Evolutionary conservation across 495 filamentous ascomycete species (phyloP), one percentile per base, ranked within the genome.

Genomic region (Trichocladium uniseriatum): DNA sequence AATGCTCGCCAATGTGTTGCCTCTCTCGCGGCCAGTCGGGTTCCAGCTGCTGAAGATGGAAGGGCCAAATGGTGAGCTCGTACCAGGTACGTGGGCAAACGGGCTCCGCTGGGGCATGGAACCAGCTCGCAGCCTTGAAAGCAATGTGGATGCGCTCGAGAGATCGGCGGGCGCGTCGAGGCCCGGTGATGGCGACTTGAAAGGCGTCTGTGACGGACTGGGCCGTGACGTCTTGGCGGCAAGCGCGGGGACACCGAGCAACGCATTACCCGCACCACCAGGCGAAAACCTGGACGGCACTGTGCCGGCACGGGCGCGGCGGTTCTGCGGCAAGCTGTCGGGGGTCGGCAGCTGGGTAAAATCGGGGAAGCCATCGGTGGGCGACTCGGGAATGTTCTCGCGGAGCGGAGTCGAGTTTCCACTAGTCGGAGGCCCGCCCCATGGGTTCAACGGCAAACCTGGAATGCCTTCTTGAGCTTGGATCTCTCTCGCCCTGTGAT

Each of bases 381-480:
- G 89, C n/a, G 89, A 94, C 70, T 98, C 92, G 54, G 92, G 94
- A 44, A 96, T 95, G 47, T 92, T 95, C 69, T 97, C 92, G 52
- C 92, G 86, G 48, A 98, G 77, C 52, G 92, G 94, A 18, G 92
- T 97, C 38, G 92, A 95, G 70, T 94, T 84, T 47, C 89, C 90
- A 63, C 89, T 94, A 28, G 94, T 91, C 45, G 92, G 92, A 34
- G 92, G 90, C 1, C 71, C 71, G 24, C 89, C 91, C 92, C 94
- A 97, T 22, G 90, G 80, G 63, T 86, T 88, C 43, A 87, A 76
- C 54, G 83, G 81, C 52, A 94, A 67, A 36, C 74, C 73, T 40
- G 73, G 57, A 29, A 79, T 72, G 34, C 89, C 90, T 75, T 97
- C 94, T 70, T 97, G 89, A 32, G 89, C 89, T 71, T 97, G 94